These are phyloP conservation scores for Hortiboletus campestris DNA, from an alignment of 768 basidiomycete species.

Conservation along the genomic window DNA sequence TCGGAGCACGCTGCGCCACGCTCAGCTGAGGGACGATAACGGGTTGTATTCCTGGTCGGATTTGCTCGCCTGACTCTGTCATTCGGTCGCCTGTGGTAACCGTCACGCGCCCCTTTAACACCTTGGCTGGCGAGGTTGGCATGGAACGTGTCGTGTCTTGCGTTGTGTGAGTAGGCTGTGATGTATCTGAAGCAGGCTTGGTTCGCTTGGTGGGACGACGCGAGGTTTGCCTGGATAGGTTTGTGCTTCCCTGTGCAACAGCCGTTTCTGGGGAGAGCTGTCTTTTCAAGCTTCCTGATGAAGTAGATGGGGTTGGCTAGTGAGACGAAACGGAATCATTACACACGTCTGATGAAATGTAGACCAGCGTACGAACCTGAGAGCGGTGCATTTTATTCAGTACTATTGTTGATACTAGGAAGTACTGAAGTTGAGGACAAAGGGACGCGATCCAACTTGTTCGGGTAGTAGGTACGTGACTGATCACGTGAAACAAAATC, in stretches of 20 bases:
- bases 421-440: not conserved
- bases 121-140: constrained; percentile 9
- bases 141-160: constrained; percentile 3
- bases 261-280: constrained; percentile 19
- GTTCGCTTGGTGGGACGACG: constrained; percentile 22
- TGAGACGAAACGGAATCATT: not conserved
- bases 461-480: not conserved
- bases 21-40: constrained; percentile 2
- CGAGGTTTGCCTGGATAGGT: not conserved
- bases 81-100: not conserved
- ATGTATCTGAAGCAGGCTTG: constrained; percentile 5
- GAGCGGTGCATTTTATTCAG: constrained; percentile 11
- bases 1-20: constrained; percentile 6
- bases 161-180: constrained; percentile 8
- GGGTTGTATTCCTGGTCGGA: constrained; percentile 4
- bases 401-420: no score
- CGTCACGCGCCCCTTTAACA: constrained; percentile 2
- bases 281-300: constrained; percentile 22
- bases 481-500: constrained; percentile 27
- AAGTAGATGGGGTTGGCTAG: constrained; percentile 17
- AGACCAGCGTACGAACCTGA: constrained; percentile 11
- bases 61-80: not conserved
- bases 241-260: not conserved
- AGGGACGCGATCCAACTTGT: not conserved
- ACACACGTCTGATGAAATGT: not conserved